These are phyloP conservation scores for Trichaptum fuscoviolaceum DNA, from an alignment of 768 basidiomycete genomes.

Conservation along the genomic window DNA sequence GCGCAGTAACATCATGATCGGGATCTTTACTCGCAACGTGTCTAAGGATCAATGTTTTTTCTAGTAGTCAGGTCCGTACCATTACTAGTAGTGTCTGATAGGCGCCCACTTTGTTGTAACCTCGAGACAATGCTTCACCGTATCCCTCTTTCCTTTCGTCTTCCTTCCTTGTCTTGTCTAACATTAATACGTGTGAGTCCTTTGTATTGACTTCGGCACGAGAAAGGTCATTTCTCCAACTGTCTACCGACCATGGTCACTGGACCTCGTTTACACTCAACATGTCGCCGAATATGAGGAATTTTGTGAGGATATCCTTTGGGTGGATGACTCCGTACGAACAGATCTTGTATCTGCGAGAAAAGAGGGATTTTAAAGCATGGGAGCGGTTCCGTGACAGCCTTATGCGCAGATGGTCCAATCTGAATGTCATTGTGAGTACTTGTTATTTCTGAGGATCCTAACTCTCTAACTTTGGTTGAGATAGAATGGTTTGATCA, in stretches of 20 bases:
- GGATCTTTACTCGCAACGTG: too few relatives aligned
- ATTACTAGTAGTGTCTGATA: neutral
- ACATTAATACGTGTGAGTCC: neutral
- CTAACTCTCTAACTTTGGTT: neutral
- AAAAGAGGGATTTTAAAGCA: neutral
- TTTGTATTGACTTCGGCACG: too few relatives aligned
- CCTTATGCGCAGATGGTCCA: neutral
- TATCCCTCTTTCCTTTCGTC: neutral
- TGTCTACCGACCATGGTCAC: neutral
- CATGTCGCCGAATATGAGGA: neutral
- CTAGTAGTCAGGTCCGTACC: neutral
- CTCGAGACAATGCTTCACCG: neutral
- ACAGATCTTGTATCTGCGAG: neutral
- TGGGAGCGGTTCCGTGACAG: neutral
- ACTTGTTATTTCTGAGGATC: neutral
- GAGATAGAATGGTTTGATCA: neutral
- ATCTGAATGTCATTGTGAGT: neutral
- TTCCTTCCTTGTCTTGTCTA: neutral
- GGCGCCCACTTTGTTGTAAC: neutral
- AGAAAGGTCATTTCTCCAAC: neutral
- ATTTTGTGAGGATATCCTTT: neutral
- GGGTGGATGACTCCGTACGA: neutral
- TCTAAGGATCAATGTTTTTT: too few relatives aligned
- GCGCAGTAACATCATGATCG: too few relatives aligned
- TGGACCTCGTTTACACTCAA: neutral